A percentile compares a stretch with the other conserved stretches of the same genome.
Evolutionary conservation across 371 early-diverging fungal species (phyloP).

Genomic region (Entomophthora muscae): DNA sequence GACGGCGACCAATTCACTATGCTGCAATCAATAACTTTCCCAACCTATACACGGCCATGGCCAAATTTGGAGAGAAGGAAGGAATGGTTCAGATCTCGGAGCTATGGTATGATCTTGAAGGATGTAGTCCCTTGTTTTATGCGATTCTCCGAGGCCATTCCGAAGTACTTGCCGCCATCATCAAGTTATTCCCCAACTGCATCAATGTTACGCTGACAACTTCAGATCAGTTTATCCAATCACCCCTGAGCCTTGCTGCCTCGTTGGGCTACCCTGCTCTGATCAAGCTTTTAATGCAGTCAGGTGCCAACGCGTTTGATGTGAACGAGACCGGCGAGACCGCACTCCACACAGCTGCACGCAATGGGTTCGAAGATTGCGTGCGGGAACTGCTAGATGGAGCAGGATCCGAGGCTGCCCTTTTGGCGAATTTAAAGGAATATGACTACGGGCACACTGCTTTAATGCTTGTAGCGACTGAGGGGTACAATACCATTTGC

Average conservation of each 20-base stretch:
- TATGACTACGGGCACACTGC: not conserved
- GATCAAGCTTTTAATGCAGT: constrained; percentile 24
- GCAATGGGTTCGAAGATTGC: constrained; percentile 29
- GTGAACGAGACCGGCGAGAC: constrained; percentile 49
- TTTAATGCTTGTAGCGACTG: not conserved
- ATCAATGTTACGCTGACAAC: not conserved
- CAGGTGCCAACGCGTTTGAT: constrained; percentile 29
- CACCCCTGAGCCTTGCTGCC: constrained; percentile 12
- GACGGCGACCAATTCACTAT: constrained; percentile 48
- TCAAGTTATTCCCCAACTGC: constrained; percentile 18
- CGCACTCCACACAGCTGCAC: constrained; percentile 33
- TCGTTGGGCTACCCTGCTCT: constrained; percentile 13
- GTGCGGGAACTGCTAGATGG: constrained; percentile 25
- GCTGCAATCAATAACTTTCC: constrained; percentile 28
- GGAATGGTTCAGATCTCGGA: constrained; percentile 10
- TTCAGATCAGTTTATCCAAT: constrained; percentile 6
- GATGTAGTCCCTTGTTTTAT: constrained; percentile 45
- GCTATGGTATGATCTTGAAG: constrained; percentile 43
- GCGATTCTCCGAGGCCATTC: constrained; percentile 40
- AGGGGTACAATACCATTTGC: not conserved
- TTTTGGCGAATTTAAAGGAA: not conserved
- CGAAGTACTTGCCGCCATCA: constrained; percentile 25
- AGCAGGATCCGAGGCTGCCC: not conserved
- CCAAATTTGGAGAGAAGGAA: constrained; percentile 14
- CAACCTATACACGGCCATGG: not conserved